A percentile compares a stretch with the other conserved stretches of the same genome.
Evolutionary conservation across 176 grass and related monocot species (phyloP).

Genomic region (Juncus effusus): DNA sequence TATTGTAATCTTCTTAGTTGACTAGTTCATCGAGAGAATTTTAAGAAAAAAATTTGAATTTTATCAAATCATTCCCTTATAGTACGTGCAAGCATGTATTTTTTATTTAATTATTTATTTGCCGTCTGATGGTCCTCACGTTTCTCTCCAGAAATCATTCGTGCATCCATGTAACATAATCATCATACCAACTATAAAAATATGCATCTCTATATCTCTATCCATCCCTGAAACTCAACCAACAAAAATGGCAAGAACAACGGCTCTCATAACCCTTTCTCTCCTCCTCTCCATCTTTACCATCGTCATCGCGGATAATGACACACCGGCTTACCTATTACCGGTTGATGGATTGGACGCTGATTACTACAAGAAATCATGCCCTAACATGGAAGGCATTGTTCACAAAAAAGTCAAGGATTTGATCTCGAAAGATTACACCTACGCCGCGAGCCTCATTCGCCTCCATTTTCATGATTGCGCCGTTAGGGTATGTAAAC

Average conservation of each 20-base stretch:
- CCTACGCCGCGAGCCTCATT: conserved; percentile 36
- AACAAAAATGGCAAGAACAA: conserved; percentile 23
- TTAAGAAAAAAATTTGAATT: too few relatives aligned
- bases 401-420: conserved; percentile 33
- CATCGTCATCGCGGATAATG: not conserved
- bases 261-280: conserved; percentile 10
- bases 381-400: conserved; percentile 40
- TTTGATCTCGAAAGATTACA: conserved; percentile 35
- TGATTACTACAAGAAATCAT: conserved; percentile 38
- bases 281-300: conserved; percentile 16
- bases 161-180: conserved; percentile 21
- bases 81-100: too few relatives aligned
- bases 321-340: conserved; percentile 19
- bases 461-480: conserved; percentile 46
- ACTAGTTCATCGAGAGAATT: too few relatives aligned
- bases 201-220: not conserved
- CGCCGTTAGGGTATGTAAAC: conserved; percentile 31
- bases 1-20: too few relatives aligned
- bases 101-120: too few relatives aligned
- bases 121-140: too few relatives aligned
- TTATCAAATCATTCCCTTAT: too few relatives aligned
- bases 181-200: conserved; percentile 22
- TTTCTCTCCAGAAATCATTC: not conserved
- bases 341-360: conserved; percentile 20
- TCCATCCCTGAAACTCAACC: conserved; percentile 9